A percentile compares a stretch with the other conserved stretches of the same genome.
These are phyloP conservation scores for Annulohypoxylon nitens DNA, from an alignment of 495 filamentous ascomycete genomes.

Conservation along the genomic window DNA sequence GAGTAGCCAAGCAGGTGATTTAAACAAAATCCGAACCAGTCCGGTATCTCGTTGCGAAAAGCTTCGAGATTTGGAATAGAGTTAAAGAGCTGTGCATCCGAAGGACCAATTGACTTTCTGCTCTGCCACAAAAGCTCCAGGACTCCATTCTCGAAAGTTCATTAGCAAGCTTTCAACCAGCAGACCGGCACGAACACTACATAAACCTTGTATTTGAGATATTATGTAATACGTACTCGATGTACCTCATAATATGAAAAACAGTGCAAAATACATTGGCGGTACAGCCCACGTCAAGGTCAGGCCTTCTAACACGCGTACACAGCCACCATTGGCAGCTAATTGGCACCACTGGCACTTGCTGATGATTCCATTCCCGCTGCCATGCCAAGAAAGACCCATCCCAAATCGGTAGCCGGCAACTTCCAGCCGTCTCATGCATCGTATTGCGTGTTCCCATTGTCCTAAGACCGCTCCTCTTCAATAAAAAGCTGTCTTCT, in stretches of 20 bases:
- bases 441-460: conserved; percentile 44
- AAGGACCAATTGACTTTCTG: conserved; percentile 20
- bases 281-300: neutral
- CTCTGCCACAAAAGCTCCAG: conserved; percentile 12
- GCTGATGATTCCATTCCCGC: conserved; percentile 25
- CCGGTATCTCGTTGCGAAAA: conserved; percentile 3
- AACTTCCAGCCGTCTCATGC: conserved; percentile 47
- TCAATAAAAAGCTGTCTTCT: conserved; percentile 27
- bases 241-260: neutral
- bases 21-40: conserved; percentile 2
- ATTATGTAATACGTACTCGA: neutral
- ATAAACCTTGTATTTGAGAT: neutral
- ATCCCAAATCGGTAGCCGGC: conserved; percentile 41
- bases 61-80: conserved; percentile 36
- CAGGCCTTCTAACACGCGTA: conserved; percentile 9
- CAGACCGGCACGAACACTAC: conserved; percentile 7
- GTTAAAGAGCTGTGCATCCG: conserved; percentile 2
- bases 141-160: conserved; percentile 18
- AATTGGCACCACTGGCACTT: neutral
- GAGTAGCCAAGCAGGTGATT: conserved; percentile 21
- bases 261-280: neutral
- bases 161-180: conserved; percentile 7
- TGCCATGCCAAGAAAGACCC: conserved; percentile 32
- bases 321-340: conserved; percentile 39
- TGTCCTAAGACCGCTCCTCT: conserved; percentile 24